Evolutionary conservation across 768 basidiomycete genomes (phyloP).

Genomic region (Collybiopsis confluens): DNA sequence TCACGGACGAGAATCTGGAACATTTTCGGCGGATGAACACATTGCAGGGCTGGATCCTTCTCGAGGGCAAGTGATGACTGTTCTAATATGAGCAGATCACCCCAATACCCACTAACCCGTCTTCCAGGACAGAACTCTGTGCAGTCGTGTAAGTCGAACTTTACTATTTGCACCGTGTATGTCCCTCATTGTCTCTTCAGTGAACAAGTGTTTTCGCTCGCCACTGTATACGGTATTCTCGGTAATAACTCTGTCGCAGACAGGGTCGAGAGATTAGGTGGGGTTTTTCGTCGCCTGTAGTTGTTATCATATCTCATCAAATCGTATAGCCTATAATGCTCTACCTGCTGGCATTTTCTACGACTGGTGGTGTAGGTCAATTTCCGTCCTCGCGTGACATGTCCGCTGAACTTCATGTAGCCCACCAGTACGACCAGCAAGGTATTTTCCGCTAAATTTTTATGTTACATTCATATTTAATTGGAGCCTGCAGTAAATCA

Average conservation of each 20-base stretch:
- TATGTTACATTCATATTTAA: not conserved
- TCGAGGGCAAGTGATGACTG: constrained; percentile 35
- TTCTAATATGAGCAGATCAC: too few species aligned
- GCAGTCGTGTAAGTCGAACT: constrained; percentile 29
- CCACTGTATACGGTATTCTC: constrained; percentile 36
- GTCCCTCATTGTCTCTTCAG: constrained; percentile 14
- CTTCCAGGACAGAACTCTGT: constrained; percentile 32
- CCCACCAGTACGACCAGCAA: constrained; percentile 41
- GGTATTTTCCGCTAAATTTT: constrained; percentile 16
- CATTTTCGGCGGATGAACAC: constrained; percentile 39
- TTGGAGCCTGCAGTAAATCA: constrained; percentile 29
- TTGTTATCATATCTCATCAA: not conserved
- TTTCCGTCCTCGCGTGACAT: too few species aligned
- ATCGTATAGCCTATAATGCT: constrained; percentile 33
- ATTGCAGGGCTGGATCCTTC: constrained; percentile 37
- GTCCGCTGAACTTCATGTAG: constrained; percentile 13
- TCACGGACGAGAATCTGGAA: constrained; percentile 37
- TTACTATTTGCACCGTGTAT: not conserved
- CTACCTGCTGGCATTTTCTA: constrained; percentile 34
- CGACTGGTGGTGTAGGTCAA: constrained; percentile 32
- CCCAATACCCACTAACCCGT: too few species aligned
- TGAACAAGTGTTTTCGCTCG: constrained; percentile 40
- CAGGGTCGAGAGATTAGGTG: constrained; percentile 34
- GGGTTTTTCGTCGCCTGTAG: not conserved
- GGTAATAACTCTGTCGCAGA: constrained; percentile 40